Conservation (phyloP, 768 basidiomycete genomes). For the Melanogaster broomeanus region DNA sequence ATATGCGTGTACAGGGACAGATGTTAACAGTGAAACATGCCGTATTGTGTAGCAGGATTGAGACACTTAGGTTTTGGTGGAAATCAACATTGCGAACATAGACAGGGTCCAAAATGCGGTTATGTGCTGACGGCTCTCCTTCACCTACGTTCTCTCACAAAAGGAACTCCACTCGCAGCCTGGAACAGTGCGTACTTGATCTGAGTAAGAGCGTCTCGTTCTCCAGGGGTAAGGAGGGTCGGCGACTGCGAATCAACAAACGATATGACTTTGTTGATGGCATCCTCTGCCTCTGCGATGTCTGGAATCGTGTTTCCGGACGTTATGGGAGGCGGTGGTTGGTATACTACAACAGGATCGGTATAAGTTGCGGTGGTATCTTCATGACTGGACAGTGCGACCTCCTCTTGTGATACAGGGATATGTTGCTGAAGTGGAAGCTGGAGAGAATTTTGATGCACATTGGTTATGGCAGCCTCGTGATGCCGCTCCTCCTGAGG, state of each 20-base stretch:
- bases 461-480: slow-evolving; percentile 23
- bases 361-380: slow-evolving; percentile 26
- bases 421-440: slow-evolving; percentile 33
- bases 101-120: slow-evolving; percentile 3
- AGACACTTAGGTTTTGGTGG: slow-evolving; percentile 8
- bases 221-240: slow-evolving; percentile 31
- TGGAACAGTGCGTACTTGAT: slow-evolving; percentile 59
- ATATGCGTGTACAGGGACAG: slow-evolving; percentile 17
- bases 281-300: slow-evolving; percentile 52
- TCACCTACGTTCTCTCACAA: slow-evolving; percentile 35
- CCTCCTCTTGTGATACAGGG: slow-evolving; percentile 23
- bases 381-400: slow-evolving; percentile 28
- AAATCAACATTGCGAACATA: slow-evolving; percentile 14
- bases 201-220: slow-evolving; percentile 43
- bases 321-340: slow-evolving; percentile 32
- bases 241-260: slow-evolving; percentile 49
- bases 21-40: slow-evolving; percentile 21
- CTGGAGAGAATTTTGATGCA: slow-evolving; percentile 30
- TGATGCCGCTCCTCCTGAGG: slow-evolving; percentile 29
- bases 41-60: slow-evolving; percentile 14
- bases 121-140: neutral
- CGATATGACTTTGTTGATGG: slow-evolving; percentile 53
- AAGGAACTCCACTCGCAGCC: slow-evolving; percentile 39
- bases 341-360: slow-evolving; percentile 34
- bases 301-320: slow-evolving; percentile 38